phyloP scores from a whole-genome alignment of 148 eudicot genomes.

The Fagopyrum homotropicum region DNA sequence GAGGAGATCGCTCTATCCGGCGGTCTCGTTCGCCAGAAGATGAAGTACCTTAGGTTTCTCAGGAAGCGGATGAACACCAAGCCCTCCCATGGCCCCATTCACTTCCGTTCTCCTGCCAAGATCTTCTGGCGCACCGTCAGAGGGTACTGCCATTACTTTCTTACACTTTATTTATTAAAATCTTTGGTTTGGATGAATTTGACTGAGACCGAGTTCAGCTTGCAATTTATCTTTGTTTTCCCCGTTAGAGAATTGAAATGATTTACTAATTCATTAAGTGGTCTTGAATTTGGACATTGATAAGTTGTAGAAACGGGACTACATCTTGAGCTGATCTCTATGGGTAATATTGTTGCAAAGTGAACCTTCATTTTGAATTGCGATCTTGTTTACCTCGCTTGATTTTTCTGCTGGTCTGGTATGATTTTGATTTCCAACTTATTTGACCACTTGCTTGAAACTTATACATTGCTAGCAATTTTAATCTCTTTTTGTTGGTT shows the following conservation, averaged over 20 bases:
- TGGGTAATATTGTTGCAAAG: not conserved
- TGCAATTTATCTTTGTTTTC: not conserved
- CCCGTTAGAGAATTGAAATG: not conserved
- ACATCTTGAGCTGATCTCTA: not conserved
- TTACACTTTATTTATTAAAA: not conserved
- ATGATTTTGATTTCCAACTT: not conserved
- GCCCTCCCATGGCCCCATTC: slow-evolving; percentile 90
- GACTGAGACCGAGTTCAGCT: not conserved
- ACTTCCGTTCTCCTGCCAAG: slow-evolving; percentile 80
- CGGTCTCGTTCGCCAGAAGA: slow-evolving; percentile 75
- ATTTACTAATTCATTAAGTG: not conserved
- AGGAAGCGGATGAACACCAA: slow-evolving; percentile 84
- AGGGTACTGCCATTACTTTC: slow-evolving; percentile 35
- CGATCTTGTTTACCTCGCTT: not conserved
- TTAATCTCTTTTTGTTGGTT: not conserved
- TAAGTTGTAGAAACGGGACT: too few relatives aligned
- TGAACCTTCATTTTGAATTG: not conserved
- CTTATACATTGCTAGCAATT: not conserved
- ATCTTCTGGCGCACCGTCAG: slow-evolving; percentile 87
- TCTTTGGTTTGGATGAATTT: not conserved
- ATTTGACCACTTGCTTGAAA: not conserved
- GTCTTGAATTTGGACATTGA: not conserved
- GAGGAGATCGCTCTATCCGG: slow-evolving; percentile 88
- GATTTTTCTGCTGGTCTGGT: not conserved
- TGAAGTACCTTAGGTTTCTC: slow-evolving; percentile 71